Conservation (phyloP, 2,329 filamentous ascomycete genomes). For the Ceratocystis colombiana region DNA sequence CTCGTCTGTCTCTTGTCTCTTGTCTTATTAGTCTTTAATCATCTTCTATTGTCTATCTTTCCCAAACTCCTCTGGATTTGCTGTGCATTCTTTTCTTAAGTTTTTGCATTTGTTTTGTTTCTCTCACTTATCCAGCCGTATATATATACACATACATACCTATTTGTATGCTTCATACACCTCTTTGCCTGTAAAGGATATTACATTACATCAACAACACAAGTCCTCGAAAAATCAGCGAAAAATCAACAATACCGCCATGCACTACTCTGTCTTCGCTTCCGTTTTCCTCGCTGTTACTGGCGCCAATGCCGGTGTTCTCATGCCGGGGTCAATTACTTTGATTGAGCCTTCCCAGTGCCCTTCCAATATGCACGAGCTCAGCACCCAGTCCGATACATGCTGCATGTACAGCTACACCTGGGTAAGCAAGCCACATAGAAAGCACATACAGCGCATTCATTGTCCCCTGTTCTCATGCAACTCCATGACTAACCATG, state of each 20-base stretch:
- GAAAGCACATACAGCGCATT: background rate
- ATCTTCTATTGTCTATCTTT: no score
- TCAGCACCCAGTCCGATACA: background rate
- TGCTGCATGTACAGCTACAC: slow-evolving; percentile 13
- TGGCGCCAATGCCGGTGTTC: slow-evolving; percentile 3
- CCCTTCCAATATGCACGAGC: background rate
- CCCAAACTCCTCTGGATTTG: no score
- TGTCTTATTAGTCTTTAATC: background rate
- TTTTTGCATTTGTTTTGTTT: no score
- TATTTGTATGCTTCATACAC: no score
- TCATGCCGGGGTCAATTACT: background rate
- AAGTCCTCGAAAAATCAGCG: no score
- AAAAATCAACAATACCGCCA: background rate
- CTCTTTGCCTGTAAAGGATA: no score
- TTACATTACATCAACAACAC: no score
- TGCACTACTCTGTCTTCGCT: slow-evolving; percentile 10
- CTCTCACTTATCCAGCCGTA: no score
- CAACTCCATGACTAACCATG: background rate
- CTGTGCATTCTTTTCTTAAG: no score
- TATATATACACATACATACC: no score
- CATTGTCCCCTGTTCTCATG: background rate
- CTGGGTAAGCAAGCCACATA: slow-evolving; percentile 5
- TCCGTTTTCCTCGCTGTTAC: slow-evolving; percentile 1
- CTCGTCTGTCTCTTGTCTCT: background rate
- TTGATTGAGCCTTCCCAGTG: background rate